phyloP scores from a whole-genome alignment of 2,329 filamentous ascomycete genomes.

The Fusarium nodosum region DNA sequence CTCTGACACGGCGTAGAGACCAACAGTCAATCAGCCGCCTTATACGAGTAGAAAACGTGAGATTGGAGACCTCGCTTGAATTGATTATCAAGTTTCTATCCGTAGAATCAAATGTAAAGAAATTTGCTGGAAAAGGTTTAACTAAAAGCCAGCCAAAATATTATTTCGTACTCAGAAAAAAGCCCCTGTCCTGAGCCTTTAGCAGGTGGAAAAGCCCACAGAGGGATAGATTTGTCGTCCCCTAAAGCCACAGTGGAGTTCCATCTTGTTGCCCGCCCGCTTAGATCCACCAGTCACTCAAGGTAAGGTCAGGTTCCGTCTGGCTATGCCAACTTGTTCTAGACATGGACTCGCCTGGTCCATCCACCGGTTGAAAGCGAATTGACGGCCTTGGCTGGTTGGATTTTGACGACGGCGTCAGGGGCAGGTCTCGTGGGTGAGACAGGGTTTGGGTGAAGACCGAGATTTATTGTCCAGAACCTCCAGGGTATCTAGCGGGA shows the following conservation, averaged over 20 bases:
- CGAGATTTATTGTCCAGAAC: constrained; percentile 10
- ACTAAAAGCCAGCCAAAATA: constrained; percentile 19
- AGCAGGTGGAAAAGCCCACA: constrained; percentile 2
- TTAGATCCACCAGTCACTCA: constrained; percentile 36
- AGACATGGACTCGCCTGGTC: constrained; percentile 24
- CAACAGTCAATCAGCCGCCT: neutral
- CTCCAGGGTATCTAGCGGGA: constrained; percentile 6
- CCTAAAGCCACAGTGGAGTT: constrained; percentile 43
- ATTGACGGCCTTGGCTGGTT: constrained; percentile 37
- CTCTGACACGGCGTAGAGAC: constrained; percentile 16
- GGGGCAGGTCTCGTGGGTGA: constrained; percentile 46
- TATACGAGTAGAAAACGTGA: constrained; percentile 3
- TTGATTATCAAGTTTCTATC: neutral
- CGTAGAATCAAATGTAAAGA: neutral
- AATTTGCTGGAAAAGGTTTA: constrained; percentile 5
- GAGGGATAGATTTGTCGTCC: constrained; percentile 19
- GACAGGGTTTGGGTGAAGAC: constrained; percentile 38
- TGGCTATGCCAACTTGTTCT: constrained; percentile 37
- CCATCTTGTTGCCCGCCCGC: constrained; percentile 33
- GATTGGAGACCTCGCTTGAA: neutral
- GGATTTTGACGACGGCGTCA: constrained; percentile 40
- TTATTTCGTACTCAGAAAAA: constrained; percentile 7
- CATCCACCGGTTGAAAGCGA: constrained; percentile 44
- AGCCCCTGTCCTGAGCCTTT: constrained; percentile 32
- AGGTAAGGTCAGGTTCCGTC: constrained; percentile 32